Evolutionary conservation across 176 grass and related monocot species (phyloP).

Genomic region (Cenchrus purpureus): DNA sequence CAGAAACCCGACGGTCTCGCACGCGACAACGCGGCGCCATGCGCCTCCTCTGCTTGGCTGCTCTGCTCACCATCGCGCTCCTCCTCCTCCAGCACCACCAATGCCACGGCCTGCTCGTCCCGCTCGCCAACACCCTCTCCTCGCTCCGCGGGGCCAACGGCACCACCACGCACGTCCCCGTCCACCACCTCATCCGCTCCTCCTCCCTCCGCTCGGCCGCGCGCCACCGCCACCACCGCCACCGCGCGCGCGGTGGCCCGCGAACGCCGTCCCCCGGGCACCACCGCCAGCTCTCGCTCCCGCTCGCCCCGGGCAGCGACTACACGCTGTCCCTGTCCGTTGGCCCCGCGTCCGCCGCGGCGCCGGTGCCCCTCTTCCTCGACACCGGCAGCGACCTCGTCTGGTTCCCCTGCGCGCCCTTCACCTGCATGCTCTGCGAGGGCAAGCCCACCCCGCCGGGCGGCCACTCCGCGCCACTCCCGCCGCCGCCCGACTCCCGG

Average conservation of each 20-base stretch:
- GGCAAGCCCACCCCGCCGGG: constrained; percentile 50
- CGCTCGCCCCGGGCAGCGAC: constrained; percentile 77
- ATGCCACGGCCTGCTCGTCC: constrained; percentile 47
- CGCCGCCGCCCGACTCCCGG: constrained; percentile 49
- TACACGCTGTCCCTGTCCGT: constrained; percentile 81
- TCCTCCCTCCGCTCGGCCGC: constrained; percentile 58
- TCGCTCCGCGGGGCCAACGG: constrained; percentile 12
- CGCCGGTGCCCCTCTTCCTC: constrained; percentile 74
- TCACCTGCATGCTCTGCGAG: constrained; percentile 94
- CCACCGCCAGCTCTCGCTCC: constrained; percentile 57
- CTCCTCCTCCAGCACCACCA: neutral
- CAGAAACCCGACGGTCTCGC: constrained; percentile 1
- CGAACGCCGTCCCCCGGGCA: neutral
- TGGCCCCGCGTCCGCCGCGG: constrained; percentile 45
- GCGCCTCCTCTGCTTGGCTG: constrained; percentile 25
- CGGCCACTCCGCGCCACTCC: neutral
- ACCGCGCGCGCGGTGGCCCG: neutral
- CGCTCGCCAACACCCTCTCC: constrained; percentile 50
- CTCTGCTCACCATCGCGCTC: constrained; percentile 11
- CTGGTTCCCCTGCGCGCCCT: constrained; percentile 95
- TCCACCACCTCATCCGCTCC: constrained; percentile 76
- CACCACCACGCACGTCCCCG: constrained; percentile 28
- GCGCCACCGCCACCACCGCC: constrained; percentile 47
- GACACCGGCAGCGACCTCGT: constrained; percentile 91
- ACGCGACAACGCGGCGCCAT: constrained; percentile 20